Conservation (phyloP, 169 alveolate genomes). For the Plasmodium sp. region DNA sequence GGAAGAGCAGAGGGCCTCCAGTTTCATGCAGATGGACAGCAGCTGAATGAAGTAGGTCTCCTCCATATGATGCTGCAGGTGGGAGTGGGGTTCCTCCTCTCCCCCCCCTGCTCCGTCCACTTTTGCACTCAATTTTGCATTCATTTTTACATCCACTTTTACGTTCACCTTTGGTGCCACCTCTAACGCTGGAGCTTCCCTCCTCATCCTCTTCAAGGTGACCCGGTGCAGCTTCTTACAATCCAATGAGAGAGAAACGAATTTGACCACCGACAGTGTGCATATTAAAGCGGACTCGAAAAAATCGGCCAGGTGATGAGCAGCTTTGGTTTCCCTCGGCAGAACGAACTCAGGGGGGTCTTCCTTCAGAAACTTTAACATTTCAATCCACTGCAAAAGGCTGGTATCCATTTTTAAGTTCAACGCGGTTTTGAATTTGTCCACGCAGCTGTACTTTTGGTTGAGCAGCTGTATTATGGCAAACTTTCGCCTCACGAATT, state of each 20-base stretch:
- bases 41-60: constrained; percentile 38
- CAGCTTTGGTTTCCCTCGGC: constrained; percentile 3
- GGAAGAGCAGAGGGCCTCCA: constrained; percentile 71
- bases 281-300: constrained; percentile 68
- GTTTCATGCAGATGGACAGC: constrained; percentile 33
- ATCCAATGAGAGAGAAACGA: constrained; percentile 59
- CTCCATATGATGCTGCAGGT: constrained; percentile 1
- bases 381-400: constrained; percentile 54
- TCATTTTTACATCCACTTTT: too few relatives aligned
- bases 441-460: constrained; percentile 18
- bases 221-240: constrained; percentile 20
- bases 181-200: neutral
- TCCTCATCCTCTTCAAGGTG: neutral
- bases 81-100: neutral
- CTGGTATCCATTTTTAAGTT: constrained; percentile 28
- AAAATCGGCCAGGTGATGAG: constrained; percentile 1
- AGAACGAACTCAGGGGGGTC: constrained; percentile 18
- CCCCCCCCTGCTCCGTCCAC: neutral
- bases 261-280: constrained; percentile 41
- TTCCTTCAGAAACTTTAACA: constrained; percentile 43
- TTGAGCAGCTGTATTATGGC: constrained; percentile 31
- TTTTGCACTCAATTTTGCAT: neutral
- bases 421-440: constrained; percentile 36
- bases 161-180: too few relatives aligned
- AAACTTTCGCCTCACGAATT: constrained; percentile 7